Evolutionary conservation across 805 yeast species (phyloP), one percentile per base, ranked within the genome.

Genomic region (Suhomyces pyralidae): DNA sequence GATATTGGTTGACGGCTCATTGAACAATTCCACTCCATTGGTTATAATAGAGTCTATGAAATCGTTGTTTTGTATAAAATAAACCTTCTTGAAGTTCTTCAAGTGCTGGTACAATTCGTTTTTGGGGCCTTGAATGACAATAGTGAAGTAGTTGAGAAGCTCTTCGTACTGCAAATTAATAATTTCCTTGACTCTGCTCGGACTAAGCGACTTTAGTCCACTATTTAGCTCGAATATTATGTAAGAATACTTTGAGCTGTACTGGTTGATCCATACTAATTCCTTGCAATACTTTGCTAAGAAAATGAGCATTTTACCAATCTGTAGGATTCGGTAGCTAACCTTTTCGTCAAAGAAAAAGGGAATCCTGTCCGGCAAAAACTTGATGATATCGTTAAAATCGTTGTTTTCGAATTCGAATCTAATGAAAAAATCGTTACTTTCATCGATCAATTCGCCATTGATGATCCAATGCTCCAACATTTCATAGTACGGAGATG

Each of bases 31-130:
- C 1, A 71, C 64, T 0, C 92, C 88, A 44, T 82, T 81, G 15
- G 70, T 61, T 19, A 90, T 76, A 8, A 93, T 67, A 0, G 81
- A 60, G 48, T 88, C 84, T n/a, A 88, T 82, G 55, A 93, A 87
- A 64, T 93, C 97, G n/a, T 93, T 90, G 51, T 81, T 82, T 5
- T 84, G 82, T 76, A 89, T 83, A 42, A 94, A 66, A 59, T 91
- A 71, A 53, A 86, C 82, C 54, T 81, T 81, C 55, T 86, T 86
- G 51, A 89, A 71, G 45, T 84, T 84, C 5, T 66, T 63, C n/a
- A 93, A 64, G 57, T 88, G 90, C 9, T 72, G 67, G 40, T 72
- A 68, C 36, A 86, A 65, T 40, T 77, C 68, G 58, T 76, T 79
- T 54, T 83, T 81, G 6, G 58, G 48, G 2, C 70, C 69, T 49